Evolutionary conservation across 176 grass and related monocot species (phyloP).

Genomic region (Miscanthus lutarioriparius): DNA sequence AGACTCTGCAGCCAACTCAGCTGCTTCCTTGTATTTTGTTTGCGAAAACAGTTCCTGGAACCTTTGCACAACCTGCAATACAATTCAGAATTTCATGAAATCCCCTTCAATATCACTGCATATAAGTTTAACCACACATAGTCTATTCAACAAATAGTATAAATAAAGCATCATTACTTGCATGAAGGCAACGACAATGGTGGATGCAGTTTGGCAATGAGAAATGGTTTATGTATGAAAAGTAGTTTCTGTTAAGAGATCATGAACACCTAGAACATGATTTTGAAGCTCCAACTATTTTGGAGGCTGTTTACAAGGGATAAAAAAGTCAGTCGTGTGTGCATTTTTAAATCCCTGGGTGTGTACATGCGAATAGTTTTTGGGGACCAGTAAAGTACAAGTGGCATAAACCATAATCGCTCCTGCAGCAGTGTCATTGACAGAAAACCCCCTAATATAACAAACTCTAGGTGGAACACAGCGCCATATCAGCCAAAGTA

Average conservation of each 20-base stretch:
- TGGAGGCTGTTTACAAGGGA: not conserved
- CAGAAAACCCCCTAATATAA: not conserved
- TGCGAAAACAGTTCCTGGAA: conserved; percentile 93
- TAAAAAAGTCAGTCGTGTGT: not conserved
- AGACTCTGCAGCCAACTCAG: conserved; percentile 94
- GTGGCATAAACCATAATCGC: not conserved
- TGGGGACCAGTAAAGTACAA: not conserved
- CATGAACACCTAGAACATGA: not conserved
- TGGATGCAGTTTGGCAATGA: not conserved
- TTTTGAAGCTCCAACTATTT: not conserved
- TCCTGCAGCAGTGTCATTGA: not conserved
- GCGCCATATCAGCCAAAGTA: not conserved
- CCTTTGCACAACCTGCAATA: conserved; percentile 86
- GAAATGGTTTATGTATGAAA: not conserved
- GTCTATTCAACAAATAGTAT: too few relatives aligned
- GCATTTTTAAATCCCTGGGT: not conserved
- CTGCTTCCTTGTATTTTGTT: conserved; percentile 99
- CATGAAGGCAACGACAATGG: not conserved
- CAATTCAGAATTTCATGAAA: conserved; percentile 24
- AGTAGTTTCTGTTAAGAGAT: not conserved
- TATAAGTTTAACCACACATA: not conserved
- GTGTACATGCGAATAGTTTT: not conserved
- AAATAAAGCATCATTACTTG: not conserved
- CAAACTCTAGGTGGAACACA: not conserved
- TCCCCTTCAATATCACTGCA: not conserved